phyloP scores from a whole-genome alignment of 768 basidiomycete species.

The Suillus alpinus region DNA sequence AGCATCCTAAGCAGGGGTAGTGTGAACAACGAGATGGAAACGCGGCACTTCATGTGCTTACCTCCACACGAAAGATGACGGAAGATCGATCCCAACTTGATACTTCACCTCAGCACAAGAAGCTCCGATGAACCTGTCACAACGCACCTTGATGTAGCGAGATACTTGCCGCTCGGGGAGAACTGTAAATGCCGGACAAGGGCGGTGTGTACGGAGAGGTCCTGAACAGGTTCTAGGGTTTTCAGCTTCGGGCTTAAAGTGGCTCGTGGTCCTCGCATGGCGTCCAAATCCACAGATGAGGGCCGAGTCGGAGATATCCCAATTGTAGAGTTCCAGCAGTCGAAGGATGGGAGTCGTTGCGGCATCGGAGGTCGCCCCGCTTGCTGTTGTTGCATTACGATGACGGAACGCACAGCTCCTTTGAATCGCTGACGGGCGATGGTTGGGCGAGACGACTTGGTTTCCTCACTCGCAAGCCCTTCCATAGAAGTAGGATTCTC shows the following conservation, averaged over 20 bases:
- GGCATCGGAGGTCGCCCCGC: slow-evolving; percentile 28
- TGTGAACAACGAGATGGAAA: slow-evolving; percentile 11
- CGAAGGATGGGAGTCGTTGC: background rate
- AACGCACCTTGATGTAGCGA: slow-evolving; percentile 50
- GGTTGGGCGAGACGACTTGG: slow-evolving; percentile 19
- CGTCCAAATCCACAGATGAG: slow-evolving; percentile 24
- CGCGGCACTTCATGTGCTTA: slow-evolving; percentile 21
- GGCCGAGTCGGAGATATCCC: slow-evolving; percentile 2
- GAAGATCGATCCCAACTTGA: slow-evolving; percentile 51
- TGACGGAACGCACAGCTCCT: slow-evolving; percentile 45
- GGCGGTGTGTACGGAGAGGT: slow-evolving; percentile 45
- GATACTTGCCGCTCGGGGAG: slow-evolving; percentile 50
- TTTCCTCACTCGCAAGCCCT: slow-evolving; percentile 24
- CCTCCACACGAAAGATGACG: slow-evolving; percentile 47
- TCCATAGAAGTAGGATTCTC: slow-evolving; percentile 25
- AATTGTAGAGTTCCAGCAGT: background rate
- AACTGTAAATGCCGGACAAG: slow-evolving; percentile 55
- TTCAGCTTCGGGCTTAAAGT: slow-evolving; percentile 41
- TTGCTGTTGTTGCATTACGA: slow-evolving; percentile 35
- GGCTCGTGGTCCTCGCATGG: slow-evolving; percentile 38
- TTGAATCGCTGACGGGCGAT: slow-evolving; percentile 35
- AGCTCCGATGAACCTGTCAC: background rate
- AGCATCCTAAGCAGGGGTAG: slow-evolving; percentile 33
- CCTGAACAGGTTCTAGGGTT: slow-evolving; percentile 38
- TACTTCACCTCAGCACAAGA: background rate